Evolutionary conservation across 495 filamentous ascomycete species (phyloP).

Genomic region (Podospora didyma): DNA sequence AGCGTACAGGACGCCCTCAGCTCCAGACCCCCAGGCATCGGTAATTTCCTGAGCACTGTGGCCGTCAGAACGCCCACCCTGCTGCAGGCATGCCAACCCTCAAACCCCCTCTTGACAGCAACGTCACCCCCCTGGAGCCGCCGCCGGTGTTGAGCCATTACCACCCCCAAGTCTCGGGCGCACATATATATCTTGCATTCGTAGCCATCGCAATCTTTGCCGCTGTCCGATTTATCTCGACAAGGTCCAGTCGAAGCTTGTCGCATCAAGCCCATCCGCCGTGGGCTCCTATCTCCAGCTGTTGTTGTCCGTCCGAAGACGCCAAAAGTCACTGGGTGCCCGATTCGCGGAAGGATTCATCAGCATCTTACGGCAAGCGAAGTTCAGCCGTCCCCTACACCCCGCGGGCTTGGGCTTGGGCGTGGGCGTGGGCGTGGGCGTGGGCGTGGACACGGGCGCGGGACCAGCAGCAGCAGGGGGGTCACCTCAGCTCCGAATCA

Average conservation of each 20-base stretch:
- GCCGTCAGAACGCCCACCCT: constrained; percentile 12
- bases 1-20: constrained; percentile 14
- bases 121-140: constrained; percentile 26
- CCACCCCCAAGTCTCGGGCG: constrained; percentile 20
- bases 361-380: constrained; percentile 11
- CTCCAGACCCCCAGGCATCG: constrained; percentile 16
- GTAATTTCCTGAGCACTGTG: constrained; percentile 23
- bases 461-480: constrained; percentile 3
- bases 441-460: not conserved
- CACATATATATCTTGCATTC: constrained; percentile 29
- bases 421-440: not conserved
- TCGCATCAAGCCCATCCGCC: not conserved
- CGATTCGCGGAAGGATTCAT: constrained; percentile 17
- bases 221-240: constrained; percentile 2
- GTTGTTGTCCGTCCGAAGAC: constrained; percentile 3
- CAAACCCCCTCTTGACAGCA: constrained; percentile 31
- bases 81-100: constrained; percentile 42
- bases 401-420: not conserved
- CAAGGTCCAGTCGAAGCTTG: not conserved
- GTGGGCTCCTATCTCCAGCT: not conserved
- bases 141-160: constrained; percentile 14
- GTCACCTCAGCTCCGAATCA: not conserved
- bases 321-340: not conserved
- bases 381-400: constrained; percentile 6
- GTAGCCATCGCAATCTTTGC: constrained; percentile 24